Percentiles rank a stretch among this genome's conserved stretches.
Conservation (phyloP, 106 monocot species). For the Dendrobium officinale region DNA sequence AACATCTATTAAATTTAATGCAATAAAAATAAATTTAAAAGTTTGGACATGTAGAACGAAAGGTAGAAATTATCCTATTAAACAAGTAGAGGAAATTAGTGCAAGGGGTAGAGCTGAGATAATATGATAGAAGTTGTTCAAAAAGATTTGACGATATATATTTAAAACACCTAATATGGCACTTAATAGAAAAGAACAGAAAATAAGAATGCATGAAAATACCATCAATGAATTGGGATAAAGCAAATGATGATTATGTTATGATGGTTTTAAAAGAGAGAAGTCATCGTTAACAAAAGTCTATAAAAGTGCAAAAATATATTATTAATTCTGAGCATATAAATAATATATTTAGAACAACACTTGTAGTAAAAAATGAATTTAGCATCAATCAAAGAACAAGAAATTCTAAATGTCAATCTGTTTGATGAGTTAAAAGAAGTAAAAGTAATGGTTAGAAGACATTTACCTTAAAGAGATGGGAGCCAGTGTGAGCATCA, state of each 20-base stretch:
- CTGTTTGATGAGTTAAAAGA: not conserved
- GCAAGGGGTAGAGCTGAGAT: not conserved
- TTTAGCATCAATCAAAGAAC: not conserved
- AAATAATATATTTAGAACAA: not conserved
- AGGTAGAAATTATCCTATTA: not conserved
- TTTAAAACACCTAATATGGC: not conserved
- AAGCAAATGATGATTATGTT: not conserved
- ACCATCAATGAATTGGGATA: too few relatives aligned
- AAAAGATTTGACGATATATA: not conserved
- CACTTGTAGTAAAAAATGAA: not conserved
- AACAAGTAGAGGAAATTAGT: not conserved
- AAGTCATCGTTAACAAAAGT: not conserved
- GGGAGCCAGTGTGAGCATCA: constrained; percentile 87
- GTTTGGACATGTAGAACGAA: too few relatives aligned
- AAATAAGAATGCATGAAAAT: not conserved
- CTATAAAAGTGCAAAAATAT: not conserved
- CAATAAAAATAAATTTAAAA: too few relatives aligned
- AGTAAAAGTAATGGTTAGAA: not conserved
- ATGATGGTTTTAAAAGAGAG: not conserved
- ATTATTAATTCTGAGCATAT: not conserved
- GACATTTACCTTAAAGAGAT: constrained; percentile 73
- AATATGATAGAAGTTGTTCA: not conserved
- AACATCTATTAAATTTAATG: not conserved
- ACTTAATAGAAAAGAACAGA: not conserved
- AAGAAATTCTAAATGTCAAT: not conserved